Percentiles rank a stretch among this genome's conserved stretches.
Evolutionary conservation across 2,329 filamentous ascomycete species (phyloP).

Genomic region (Stagonosporopsis chrysanthemi): DNA sequence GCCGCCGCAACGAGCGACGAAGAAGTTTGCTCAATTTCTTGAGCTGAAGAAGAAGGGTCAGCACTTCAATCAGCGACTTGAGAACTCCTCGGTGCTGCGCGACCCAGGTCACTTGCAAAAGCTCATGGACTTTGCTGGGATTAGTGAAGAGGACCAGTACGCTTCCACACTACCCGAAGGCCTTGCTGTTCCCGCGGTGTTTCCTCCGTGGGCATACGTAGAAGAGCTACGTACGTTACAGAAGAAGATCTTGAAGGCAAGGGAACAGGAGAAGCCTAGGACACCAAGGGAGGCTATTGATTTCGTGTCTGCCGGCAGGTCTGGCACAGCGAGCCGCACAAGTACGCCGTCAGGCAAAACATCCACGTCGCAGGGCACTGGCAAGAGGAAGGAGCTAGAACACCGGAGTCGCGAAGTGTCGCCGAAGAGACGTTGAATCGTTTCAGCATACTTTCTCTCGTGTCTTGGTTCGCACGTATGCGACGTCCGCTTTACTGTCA

Average conservation of each 20-base stretch:
- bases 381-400: constrained; percentile 44
- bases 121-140: constrained; percentile 72
- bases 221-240: constrained; percentile 53
- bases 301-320: constrained; percentile 43
- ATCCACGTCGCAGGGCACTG: constrained; percentile 22
- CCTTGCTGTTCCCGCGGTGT: constrained; percentile 50
- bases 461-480: not conserved
- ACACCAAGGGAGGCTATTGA: constrained; percentile 41
- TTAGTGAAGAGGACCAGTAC: constrained; percentile 68
- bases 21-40: constrained; percentile 77
- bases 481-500: not conserved
- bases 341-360: constrained; percentile 32
- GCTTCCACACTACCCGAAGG: constrained; percentile 61
- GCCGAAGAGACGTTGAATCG: constrained; percentile 37
- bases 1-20: constrained; percentile 57
- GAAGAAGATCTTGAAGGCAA: constrained; percentile 46
- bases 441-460: not conserved
- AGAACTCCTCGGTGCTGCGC: constrained; percentile 69
- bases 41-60: constrained; percentile 77
- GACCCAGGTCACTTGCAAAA: constrained; percentile 78
- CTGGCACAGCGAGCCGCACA: constrained; percentile 34
- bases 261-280: constrained; percentile 41
- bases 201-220: constrained; percentile 54
- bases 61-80: constrained; percentile 80
- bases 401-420: constrained; percentile 41